phyloP scores from a whole-genome alignment of 2,329 filamentous ascomycete species.

The Pseudogymnoascus sp. region DNA sequence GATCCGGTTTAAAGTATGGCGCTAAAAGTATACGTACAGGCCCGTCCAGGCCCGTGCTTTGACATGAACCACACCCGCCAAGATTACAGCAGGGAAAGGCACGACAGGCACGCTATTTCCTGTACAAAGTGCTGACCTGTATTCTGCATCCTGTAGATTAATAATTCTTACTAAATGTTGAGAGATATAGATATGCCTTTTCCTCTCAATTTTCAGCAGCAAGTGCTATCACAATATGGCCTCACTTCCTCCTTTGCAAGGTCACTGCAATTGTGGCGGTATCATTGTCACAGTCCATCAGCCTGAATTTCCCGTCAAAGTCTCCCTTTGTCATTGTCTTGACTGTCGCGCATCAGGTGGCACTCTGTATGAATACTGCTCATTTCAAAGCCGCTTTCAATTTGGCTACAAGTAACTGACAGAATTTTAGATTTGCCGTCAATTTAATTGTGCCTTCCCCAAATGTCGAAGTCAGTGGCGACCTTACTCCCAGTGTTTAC shows the following conservation, averaged over 20 bases:
- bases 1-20: neutral
- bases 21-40: neutral
- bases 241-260: neutral
- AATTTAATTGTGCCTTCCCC: conserved; percentile 11
- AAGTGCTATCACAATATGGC: neutral
- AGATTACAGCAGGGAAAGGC: neutral
- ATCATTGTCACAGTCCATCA: conserved; percentile 14
- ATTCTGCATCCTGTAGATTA: neutral
- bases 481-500: conserved; percentile 12
- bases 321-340: conserved; percentile 14
- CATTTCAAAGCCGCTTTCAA: neutral
- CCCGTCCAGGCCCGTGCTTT: neutral
- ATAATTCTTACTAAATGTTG: neutral
- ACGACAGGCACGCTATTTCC: neutral
- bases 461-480: conserved; percentile 12
- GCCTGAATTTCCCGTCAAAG: conserved; percentile 10
- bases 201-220: neutral
- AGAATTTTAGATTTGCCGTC: conserved; percentile 7
- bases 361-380: neutral
- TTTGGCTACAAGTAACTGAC: neutral
- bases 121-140: neutral
- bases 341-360: conserved; percentile 15
- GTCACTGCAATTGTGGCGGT: conserved; percentile 15
- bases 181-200: neutral
- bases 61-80: too few relatives aligned